phyloP scores from a whole-genome alignment of 345 rosid genomes.

The Hibiscus syriacus region DNA sequence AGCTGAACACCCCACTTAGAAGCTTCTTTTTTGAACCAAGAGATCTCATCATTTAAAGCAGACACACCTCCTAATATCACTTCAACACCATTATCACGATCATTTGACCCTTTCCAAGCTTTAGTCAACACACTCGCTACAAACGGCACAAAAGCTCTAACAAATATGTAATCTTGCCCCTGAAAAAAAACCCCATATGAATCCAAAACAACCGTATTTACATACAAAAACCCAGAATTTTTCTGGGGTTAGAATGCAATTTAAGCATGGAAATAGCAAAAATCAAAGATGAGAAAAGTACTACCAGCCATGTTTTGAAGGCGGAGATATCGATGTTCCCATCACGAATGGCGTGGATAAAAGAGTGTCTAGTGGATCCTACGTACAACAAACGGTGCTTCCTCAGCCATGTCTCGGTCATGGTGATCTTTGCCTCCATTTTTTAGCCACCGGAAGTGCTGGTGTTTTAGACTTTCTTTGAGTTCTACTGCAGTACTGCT shows the following conservation, averaged over 20 bases:
- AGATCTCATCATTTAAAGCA: constrained; percentile 57
- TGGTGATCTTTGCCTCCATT: constrained; percentile 4
- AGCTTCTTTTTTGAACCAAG: constrained; percentile 76
- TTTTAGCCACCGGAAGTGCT: neutral
- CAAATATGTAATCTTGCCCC: constrained; percentile 85
- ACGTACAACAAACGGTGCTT: constrained; percentile 45
- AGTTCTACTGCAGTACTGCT: neutral
- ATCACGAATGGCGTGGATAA: constrained; percentile 62
- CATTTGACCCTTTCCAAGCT: constrained; percentile 53
- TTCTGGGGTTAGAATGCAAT: neutral
- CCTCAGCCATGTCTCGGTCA: constrained; percentile 57
- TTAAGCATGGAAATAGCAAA: neutral
- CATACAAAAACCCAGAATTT: neutral
- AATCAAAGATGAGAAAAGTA: constrained; percentile 18
- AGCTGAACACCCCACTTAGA: constrained; percentile 60
- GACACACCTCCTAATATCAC: constrained; percentile 58
- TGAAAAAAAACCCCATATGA: constrained; percentile 18
- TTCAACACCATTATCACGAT: constrained; percentile 51
- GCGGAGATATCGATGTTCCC: constrained; percentile 55
- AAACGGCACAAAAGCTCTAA: constrained; percentile 63
- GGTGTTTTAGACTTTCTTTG: neutral
- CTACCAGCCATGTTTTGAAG: constrained; percentile 88
- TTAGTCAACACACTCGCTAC: constrained; percentile 62
- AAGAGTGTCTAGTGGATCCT: constrained; percentile 66
- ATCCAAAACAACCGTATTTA: neutral